Evolutionary conservation across 1,284 basidiomycete species (phyloP).

Genomic region (Leccinum subrobustum): DNA sequence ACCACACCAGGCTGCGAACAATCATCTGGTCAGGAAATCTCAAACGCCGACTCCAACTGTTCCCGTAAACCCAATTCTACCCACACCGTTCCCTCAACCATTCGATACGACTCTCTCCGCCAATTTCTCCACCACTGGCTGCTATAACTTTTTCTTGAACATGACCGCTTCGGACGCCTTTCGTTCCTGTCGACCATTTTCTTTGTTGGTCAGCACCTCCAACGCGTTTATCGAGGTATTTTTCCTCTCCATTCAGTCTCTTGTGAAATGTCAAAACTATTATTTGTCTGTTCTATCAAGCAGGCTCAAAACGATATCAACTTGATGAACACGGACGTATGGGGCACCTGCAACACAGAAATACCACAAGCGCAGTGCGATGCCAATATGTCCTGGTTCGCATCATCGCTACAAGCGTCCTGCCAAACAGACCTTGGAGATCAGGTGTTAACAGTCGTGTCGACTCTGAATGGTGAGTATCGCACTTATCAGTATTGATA

Average conservation of each 20-base stretch:
- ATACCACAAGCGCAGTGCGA: slow-evolving; percentile 48
- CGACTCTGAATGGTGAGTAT: slow-evolving; percentile 50
- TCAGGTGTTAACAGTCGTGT: slow-evolving; percentile 47
- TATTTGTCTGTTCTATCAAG: slow-evolving; percentile 15
- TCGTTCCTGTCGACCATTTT: slow-evolving; percentile 72
- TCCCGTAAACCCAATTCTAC: slow-evolving; percentile 46
- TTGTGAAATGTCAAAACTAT: slow-evolving; percentile 5
- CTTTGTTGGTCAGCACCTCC: slow-evolving; percentile 63
- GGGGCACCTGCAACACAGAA: slow-evolving; percentile 76
- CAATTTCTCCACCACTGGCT: slow-evolving; percentile 63
- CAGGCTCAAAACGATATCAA: slow-evolving; percentile 66
- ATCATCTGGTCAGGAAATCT: slow-evolving; percentile 3
- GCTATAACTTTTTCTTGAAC: slow-evolving; percentile 68
- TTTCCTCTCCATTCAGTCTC: slow-evolving; percentile 18
- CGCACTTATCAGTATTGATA: background rate
- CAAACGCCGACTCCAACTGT: slow-evolving; percentile 39
- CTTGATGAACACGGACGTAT: slow-evolving; percentile 64
- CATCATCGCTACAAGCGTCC: slow-evolving; percentile 41
- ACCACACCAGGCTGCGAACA: slow-evolving; percentile 31
- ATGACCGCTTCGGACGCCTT: slow-evolving; percentile 66
- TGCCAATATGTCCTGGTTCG: slow-evolving; percentile 63
- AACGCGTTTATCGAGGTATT: slow-evolving; percentile 54
- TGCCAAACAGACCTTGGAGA: slow-evolving; percentile 56
- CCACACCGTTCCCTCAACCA: slow-evolving; percentile 74
- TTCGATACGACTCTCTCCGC: slow-evolving; percentile 62